Evolutionary conservation across 352 stramenopile species (phyloP).

Genomic region (Peronospora belbahrii): DNA sequence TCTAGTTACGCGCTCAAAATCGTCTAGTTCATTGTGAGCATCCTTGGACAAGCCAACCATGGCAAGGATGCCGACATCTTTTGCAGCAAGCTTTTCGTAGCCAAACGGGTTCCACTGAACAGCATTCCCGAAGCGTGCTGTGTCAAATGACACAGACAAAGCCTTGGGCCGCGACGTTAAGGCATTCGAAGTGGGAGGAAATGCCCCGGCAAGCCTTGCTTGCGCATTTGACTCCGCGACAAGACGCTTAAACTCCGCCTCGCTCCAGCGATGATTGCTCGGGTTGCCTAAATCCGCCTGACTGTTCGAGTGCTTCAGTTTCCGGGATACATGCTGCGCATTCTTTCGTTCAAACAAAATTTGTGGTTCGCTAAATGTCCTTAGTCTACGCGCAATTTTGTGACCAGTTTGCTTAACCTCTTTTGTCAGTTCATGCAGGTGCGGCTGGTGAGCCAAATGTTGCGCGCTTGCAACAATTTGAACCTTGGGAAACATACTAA

Average conservation of each 20-base stretch:
- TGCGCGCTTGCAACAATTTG: conserved; percentile 77
- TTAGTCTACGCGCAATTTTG: conserved; percentile 24
- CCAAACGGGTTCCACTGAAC: conserved; percentile 44
- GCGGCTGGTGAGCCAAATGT: conserved; percentile 62
- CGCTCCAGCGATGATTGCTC: conserved; percentile 64
- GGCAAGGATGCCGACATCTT: conserved; percentile 48
- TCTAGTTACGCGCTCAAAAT: conserved; percentile 30
- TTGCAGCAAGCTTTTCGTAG: conserved; percentile 25
- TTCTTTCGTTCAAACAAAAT: conserved; percentile 32
- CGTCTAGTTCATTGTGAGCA: conserved; percentile 43
- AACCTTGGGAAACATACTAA: conserved; percentile 82
- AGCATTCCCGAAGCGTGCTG: conserved; percentile 41
- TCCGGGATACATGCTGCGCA: conserved; percentile 27
- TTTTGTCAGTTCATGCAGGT: conserved; percentile 42
- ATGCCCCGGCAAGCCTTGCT: conserved; percentile 35
- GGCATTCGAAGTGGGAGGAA: conserved; percentile 21
- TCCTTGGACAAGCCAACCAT: conserved; percentile 59
- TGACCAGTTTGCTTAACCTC: conserved; percentile 32
- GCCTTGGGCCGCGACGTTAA: conserved; percentile 42
- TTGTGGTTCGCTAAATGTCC: conserved; percentile 56
- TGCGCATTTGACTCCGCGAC: conserved; percentile 57
- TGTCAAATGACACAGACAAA: conserved; percentile 55
- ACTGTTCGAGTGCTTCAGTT: conserved; percentile 68
- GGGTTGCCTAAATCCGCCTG: conserved; percentile 54
- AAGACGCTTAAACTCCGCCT: conserved; percentile 64